Base-by-base conservation (phyloP, 1,139 yeast genomes). In the Entelexis sorbosivorans region DNA sequence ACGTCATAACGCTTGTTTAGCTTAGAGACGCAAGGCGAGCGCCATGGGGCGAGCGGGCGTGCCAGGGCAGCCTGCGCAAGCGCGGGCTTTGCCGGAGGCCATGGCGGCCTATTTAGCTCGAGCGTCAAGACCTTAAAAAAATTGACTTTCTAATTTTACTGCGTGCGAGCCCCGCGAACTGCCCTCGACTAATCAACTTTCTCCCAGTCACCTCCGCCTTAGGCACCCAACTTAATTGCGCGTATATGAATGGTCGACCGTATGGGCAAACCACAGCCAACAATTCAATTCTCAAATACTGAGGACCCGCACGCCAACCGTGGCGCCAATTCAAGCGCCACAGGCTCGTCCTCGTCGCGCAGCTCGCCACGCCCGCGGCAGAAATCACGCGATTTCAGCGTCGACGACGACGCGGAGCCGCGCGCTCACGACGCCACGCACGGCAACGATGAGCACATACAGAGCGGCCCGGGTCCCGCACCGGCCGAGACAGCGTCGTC, bases 381-480 rank as follows among this genome's bases (percentile, higher is more conserved):
- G 22, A 38, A 52, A 22, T 31, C 38, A 16, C 51, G 47, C 35
- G 43, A 50, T 29, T 51, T 48, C 38, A 34, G 47, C 38, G 32
- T 34, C 45, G 50, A 43, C 13, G 48, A 49, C 46, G 47, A 50
- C 36, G 42, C 33, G 17, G 33, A 16, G 19, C 11, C 20, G 26
- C 9, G 54, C n/a, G 70, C 58, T 5, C 75, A 71, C 50, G 62
- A 58, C 19, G 31, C 17, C 14, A 20, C n/a, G 9, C 24, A 40
- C 31, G 9, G 28, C 5, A 11, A 36, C 50, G 50, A 31, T 24
- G 44, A 28, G 16, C 31, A 40, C 26, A 22, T 36, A 2, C 28
- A 20, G 29, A 38, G 42, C 46, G 50, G 24, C 40, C 29, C 45
- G 2, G 45, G 24, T 26, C n/a, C 29, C 17, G 46, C 11, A 48